Evolutionary conservation across 2,329 filamentous ascomycete genomes (phyloP).

Genomic region (Cryphonectria parasitica): DNA sequence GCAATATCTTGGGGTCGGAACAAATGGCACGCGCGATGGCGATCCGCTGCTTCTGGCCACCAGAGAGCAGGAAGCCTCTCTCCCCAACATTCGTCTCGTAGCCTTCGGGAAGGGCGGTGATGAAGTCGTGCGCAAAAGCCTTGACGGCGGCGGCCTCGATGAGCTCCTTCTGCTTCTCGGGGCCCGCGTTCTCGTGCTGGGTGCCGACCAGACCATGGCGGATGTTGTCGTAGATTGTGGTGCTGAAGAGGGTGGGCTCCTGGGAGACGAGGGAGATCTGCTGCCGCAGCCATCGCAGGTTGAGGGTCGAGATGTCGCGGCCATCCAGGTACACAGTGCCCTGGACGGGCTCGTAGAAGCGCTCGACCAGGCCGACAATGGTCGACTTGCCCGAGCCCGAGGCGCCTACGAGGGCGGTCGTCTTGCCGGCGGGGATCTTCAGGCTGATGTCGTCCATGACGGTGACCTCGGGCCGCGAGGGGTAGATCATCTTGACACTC

Average conservation of each 20-base stretch:
- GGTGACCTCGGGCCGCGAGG: constrained; percentile 85
- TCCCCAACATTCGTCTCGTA: constrained; percentile 97
- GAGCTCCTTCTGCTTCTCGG: constrained; percentile 70
- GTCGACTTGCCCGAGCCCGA: constrained; percentile 96
- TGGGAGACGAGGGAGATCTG: constrained; percentile 93
- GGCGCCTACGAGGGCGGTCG: constrained; percentile 89
- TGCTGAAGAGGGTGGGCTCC: constrained; percentile 88
- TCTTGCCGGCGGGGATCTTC: constrained; percentile 83
- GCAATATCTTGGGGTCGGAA: constrained; percentile 86
- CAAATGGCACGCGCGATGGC: constrained; percentile 91
- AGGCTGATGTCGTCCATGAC: constrained; percentile 86
- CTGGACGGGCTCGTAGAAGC: constrained; percentile 89
- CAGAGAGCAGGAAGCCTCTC: constrained; percentile 87
- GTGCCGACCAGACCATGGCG: constrained; percentile 89
- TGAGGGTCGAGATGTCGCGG: constrained; percentile 77
- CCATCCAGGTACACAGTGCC: constrained; percentile 83
- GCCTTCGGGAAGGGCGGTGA: constrained; percentile 77
- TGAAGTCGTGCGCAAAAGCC: constrained; percentile 94
- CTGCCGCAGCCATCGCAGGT: constrained; percentile 87
- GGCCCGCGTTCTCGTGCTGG: constrained; percentile 67
- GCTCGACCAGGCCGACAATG: constrained; percentile 88
- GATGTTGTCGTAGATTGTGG: constrained; percentile 89
- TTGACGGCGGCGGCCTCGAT: constrained; percentile 83
- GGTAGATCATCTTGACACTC: constrained; percentile 90
- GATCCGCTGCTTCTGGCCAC: constrained; percentile 96